These are phyloP conservation scores for Athelia psychrophila DNA, from an alignment of 1,284 basidiomycete genomes.

Conservation along the genomic window DNA sequence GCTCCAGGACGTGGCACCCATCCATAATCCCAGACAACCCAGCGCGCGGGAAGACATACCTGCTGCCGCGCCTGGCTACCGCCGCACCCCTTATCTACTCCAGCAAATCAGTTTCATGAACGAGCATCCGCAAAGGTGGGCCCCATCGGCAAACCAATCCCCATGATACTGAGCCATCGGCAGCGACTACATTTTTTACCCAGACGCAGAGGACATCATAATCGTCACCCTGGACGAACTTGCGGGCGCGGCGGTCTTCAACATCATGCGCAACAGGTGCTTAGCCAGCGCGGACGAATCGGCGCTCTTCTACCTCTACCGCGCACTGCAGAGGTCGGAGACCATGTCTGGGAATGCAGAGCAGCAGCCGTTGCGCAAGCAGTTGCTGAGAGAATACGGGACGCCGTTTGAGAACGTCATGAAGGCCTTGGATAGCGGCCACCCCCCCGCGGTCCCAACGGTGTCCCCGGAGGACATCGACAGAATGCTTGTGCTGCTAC, in stretches of 20 bases:
- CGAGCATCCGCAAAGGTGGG: slow-evolving; percentile 4
- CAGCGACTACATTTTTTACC: too few relatives aligned
- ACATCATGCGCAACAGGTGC: slow-evolving; percentile 9
- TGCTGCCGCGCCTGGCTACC: not conserved
- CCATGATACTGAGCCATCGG: too few relatives aligned
- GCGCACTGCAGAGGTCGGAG: not conserved
- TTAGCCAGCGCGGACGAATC: slow-evolving; percentile 6
- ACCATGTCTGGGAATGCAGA: too few relatives aligned
- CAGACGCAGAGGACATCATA: not conserved
- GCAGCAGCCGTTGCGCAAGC: not conserved
- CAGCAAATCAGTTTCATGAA: slow-evolving; percentile 9
- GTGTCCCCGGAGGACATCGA: slow-evolving; percentile 9
- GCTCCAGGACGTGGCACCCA: not conserved
- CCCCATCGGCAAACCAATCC: not conserved
- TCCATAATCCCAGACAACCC: not conserved
- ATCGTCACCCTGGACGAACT: slow-evolving; percentile 7
- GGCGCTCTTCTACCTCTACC: slow-evolving; percentile 11
- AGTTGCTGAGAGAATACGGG: slow-evolving; percentile 10
- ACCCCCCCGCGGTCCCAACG: not conserved
- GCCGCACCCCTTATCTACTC: slow-evolving; percentile 8
- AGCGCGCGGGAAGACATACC: not conserved
- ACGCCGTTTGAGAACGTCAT: slow-evolving; percentile 7
- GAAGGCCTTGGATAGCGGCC: slow-evolving; percentile 5
- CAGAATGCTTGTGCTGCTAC: slow-evolving; percentile 2
- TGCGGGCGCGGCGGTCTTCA: slow-evolving; percentile 8